Evolutionary conservation across 176 grass and related monocot species (phyloP).

Genomic region (Canna indica): DNA sequence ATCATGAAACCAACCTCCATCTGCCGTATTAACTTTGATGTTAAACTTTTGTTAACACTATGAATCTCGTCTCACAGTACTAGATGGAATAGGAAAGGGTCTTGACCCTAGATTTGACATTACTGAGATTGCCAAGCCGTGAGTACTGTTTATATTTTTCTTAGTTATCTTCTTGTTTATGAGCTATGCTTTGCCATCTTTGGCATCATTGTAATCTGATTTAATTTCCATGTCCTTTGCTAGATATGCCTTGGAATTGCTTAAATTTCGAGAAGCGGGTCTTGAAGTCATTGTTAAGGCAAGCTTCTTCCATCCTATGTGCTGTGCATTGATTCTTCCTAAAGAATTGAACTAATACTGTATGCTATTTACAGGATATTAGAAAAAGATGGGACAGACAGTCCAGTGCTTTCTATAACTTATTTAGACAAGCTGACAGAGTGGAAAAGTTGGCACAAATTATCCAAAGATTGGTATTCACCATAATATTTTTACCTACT

Average conservation of each 20-base stretch:
- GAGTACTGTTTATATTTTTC: conserved; percentile 27
- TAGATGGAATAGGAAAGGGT: conserved; percentile 99
- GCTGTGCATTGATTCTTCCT: background rate
- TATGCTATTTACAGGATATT: conserved; percentile 45
- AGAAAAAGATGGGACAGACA: conserved; percentile 97
- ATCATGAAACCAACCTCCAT: background rate
- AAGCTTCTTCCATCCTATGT: conserved; percentile 23
- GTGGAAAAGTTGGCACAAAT: conserved; percentile 88
- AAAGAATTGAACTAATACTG: conserved; percentile 8
- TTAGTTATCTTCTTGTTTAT: conserved; percentile 15
- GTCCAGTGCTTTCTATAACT: conserved; percentile 87
- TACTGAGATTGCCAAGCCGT: conserved; percentile 99
- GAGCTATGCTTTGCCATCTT: background rate
- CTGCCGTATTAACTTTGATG: background rate
- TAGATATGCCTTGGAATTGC: conserved; percentile 87
- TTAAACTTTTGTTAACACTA: background rate
- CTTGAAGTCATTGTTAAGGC: conserved; percentile 88
- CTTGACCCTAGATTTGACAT: conserved; percentile 99
- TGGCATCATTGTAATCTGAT: conserved; percentile 15
- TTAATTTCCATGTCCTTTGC: conserved; percentile 30
- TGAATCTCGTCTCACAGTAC: conserved; percentile 43
- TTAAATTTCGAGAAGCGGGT: conserved; percentile 94
- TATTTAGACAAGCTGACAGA: conserved; percentile 94
- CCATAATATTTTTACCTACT: background rate
- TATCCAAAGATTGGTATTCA: conserved; percentile 69